Percentiles rank a stretch among this genome's conserved stretches.
These are phyloP conservation scores for Fraxinus pennsylvanica DNA, from an alignment of 257 asterid genomes.

Conservation along the genomic window DNA sequence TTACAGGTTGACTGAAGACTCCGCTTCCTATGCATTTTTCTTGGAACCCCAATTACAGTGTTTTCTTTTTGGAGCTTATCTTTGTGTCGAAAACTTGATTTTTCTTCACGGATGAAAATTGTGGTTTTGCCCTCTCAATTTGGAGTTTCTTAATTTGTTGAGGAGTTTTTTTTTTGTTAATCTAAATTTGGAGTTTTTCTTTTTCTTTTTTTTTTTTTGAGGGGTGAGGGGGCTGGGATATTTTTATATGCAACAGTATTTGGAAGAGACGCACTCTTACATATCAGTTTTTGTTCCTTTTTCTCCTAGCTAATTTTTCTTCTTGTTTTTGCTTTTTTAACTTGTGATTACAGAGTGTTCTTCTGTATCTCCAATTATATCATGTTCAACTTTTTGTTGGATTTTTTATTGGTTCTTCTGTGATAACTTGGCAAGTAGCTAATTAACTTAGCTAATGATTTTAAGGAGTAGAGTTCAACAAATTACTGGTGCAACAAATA, in stretches of 20 bases:
- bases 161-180: neutral
- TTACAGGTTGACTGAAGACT: neutral
- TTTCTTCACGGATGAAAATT: neutral
- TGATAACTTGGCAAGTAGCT: slow-evolving; percentile 24
- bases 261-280: neutral
- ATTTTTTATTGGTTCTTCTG: slow-evolving; percentile 4
- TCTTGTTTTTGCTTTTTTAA: neutral
- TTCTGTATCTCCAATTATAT: neutral
- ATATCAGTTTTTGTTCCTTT: neutral
- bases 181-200: neutral
- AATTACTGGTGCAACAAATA: slow-evolving; percentile 62
- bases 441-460: slow-evolving; percentile 44
- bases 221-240: too few species aligned
- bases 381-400: neutral
- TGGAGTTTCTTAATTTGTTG: neutral
- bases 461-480: slow-evolving; percentile 69
- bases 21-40: neutral
- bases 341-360: neutral
- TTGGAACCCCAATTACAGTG: neutral
- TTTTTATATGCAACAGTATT: neutral
- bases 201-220: neutral
- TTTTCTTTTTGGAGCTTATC: neutral
- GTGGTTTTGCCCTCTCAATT: neutral
- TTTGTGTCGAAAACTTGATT: neutral
- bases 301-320: slow-evolving; percentile 4